These are phyloP conservation scores for Auricularia sp. DNA, from an alignment of 768 basidiomycete species.

Conservation along the genomic window DNA sequence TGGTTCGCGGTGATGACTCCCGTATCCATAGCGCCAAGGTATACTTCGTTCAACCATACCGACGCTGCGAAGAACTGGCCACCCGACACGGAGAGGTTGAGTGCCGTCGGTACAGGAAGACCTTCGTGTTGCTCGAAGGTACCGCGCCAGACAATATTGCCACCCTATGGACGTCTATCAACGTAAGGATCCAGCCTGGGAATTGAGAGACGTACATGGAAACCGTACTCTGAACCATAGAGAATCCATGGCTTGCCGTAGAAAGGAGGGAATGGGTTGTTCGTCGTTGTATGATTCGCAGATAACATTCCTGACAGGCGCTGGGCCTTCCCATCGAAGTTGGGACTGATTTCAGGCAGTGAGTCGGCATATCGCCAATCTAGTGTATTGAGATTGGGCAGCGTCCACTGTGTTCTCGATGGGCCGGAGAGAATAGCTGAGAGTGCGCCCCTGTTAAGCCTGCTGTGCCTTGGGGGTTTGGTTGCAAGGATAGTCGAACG, in stretches of 20 bases:
- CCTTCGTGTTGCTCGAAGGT: background rate
- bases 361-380: conserved; percentile 19
- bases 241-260: conserved; percentile 14
- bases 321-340: conserved; percentile 20
- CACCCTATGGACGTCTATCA: background rate
- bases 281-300: conserved; percentile 20
- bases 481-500: too few relatives aligned
- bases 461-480: too few relatives aligned
- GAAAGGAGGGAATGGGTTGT: conserved; percentile 16
- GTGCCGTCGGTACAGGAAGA: background rate
- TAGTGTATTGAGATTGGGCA: conserved; percentile 14
- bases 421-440: conserved; percentile 9
- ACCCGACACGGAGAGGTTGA: background rate
- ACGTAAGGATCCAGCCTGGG: background rate
- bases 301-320: conserved; percentile 7
- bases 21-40: background rate
- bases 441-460: too few relatives aligned
- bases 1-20: background rate
- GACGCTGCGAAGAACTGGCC: background rate
- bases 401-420: background rate
- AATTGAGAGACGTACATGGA: conserved; percentile 10
- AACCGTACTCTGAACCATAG: conserved; percentile 18
- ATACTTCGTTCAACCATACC: background rate
- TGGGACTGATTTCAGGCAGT: conserved; percentile 18
- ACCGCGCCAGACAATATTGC: background rate